A percentile compares a stretch with the other conserved stretches of the same genome.
Conservation (phyloP, 805 yeast species). For the Metschnikowia proteae region DNA sequence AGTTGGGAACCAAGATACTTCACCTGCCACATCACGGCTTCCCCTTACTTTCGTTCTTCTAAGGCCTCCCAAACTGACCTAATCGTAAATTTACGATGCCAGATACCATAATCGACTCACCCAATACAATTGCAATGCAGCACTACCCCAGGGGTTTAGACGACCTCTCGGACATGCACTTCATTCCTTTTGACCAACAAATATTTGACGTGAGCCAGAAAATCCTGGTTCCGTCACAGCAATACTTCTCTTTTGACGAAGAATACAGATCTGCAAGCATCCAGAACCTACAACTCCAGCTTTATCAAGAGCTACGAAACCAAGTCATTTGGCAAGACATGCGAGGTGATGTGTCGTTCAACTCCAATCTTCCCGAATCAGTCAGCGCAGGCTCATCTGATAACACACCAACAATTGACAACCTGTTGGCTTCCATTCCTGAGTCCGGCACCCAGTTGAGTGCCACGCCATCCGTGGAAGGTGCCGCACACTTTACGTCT, state of each 20-base stretch:
- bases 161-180: not conserved
- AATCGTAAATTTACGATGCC: not conserved
- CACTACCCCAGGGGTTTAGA: not conserved
- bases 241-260: not conserved
- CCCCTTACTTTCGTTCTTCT: not conserved
- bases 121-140: not conserved
- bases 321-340: constrained; percentile 9
- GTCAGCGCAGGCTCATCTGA: constrained; percentile 13
- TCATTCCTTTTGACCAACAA: constrained; percentile 3
- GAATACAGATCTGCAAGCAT: constrained; percentile 1
- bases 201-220: not conserved
- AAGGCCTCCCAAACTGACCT: too few species aligned
- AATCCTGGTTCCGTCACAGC: not conserved
- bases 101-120: not conserved
- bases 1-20: not conserved
- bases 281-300: constrained; percentile 8
- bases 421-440: constrained; percentile 1
- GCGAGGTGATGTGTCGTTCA: constrained; percentile 16
- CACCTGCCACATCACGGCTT: not conserved
- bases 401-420: constrained; percentile 15
- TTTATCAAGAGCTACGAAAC: constrained; percentile 12
- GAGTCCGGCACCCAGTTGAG: not conserved
- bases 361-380: constrained; percentile 14
- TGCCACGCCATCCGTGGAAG: not conserved
- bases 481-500: not conserved